phyloP scores from a whole-genome alignment of 1,139 yeast species.

The Pichiaceae sp. region DNA sequence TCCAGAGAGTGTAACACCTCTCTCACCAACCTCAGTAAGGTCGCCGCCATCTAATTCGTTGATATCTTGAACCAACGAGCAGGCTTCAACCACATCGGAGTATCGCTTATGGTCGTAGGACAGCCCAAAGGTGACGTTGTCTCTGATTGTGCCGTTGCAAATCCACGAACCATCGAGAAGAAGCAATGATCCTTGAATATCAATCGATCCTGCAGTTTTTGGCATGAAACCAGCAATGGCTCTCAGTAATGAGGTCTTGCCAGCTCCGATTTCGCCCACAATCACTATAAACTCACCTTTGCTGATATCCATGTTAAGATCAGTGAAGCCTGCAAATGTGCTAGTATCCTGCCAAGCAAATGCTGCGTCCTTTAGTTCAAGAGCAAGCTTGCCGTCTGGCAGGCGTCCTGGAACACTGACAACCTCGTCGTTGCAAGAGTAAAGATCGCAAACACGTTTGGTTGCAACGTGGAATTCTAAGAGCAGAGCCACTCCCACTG shows the following conservation, averaged over 20 bases:
- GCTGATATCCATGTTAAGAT: conserved; percentile 29
- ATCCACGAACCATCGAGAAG: conserved; percentile 65
- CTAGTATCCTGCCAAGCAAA: conserved; percentile 33
- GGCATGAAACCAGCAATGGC: conserved; percentile 59
- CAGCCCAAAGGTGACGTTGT: conserved; percentile 67
- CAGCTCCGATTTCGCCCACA: conserved; percentile 62
- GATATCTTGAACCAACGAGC: conserved; percentile 62
- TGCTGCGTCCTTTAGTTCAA: conserved; percentile 29
- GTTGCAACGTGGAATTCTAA: conserved; percentile 39
- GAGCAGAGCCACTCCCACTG: conserved; percentile 45
- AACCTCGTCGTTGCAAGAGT: conserved; percentile 11
- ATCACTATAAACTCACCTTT: conserved; percentile 57
- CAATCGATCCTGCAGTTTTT: conserved; percentile 35
- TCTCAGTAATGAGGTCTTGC: conserved; percentile 52
- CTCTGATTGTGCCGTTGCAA: conserved; percentile 69
- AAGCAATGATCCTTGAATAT: conserved; percentile 34
- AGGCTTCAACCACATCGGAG: conserved; percentile 46
- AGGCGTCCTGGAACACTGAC: conserved; percentile 5
- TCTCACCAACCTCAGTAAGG: conserved; percentile 78
- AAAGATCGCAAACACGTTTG: conserved; percentile 29
- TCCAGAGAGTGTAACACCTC: conserved; percentile 86
- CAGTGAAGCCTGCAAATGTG: conserved; percentile 33
- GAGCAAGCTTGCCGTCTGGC: conserved; percentile 4
- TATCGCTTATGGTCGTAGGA: conserved; percentile 49
- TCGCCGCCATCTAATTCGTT: conserved; percentile 72